These are phyloP conservation scores for Heliamphora exappendiculata DNA, from an alignment of 148 eudicot genomes.

Conservation along the genomic window DNA sequence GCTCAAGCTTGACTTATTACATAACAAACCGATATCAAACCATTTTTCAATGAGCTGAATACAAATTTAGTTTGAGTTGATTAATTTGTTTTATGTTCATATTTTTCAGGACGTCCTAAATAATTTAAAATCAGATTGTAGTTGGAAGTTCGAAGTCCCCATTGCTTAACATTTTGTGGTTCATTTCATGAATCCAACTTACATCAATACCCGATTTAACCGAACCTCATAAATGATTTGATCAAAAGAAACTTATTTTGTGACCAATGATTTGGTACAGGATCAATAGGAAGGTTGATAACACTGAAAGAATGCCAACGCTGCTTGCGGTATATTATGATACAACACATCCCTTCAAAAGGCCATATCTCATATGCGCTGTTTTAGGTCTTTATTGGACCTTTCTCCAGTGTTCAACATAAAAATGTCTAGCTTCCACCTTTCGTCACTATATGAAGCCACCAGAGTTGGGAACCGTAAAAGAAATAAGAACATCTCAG, in stretches of 20 bases:
- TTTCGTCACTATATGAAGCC: background rate
- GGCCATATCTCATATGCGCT: background rate
- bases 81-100: background rate
- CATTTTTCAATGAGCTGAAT: background rate
- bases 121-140: background rate
- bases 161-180: no score
- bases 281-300: background rate
- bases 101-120: background rate
- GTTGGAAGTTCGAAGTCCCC: no score
- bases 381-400: background rate
- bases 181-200: background rate
- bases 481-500: background rate
- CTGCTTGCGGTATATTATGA: no score
- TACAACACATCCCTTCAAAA: no score
- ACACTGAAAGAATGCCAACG: no score
- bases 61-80: background rate
- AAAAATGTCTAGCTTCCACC: background rate
- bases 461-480: background rate
- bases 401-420: background rate
- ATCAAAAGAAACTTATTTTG: background rate
- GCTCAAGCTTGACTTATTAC: background rate
- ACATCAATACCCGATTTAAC: background rate
- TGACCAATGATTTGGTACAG: background rate
- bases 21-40: background rate
- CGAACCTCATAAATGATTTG: background rate